Conservation (phyloP, 108 stramenopile genomes). For the Pelagomonas calceolata region DNA sequence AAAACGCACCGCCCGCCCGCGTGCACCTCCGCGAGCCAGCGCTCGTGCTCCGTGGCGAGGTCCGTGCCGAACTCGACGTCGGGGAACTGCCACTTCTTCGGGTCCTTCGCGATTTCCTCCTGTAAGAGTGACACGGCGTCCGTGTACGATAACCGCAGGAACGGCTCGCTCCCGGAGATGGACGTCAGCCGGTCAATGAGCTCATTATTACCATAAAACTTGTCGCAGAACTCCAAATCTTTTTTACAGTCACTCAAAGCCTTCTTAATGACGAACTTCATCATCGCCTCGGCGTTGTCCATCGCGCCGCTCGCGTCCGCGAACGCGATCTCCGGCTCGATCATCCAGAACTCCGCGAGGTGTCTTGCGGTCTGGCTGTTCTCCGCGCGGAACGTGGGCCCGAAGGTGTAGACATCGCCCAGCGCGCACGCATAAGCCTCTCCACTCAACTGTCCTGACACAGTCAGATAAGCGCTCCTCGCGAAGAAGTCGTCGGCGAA, state of each 20-base stretch:
- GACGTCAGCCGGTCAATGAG: conserved; percentile 58
- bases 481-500: conserved; percentile 86
- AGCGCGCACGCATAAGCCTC: conserved; percentile 93
- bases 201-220: conserved; percentile 76
- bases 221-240: conserved; percentile 79
- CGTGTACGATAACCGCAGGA: conserved; percentile 71
- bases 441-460: conserved; percentile 86
- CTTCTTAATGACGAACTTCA: conserved; percentile 69
- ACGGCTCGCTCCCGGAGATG: conserved; percentile 55
- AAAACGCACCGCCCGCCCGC: conserved; percentile 75
- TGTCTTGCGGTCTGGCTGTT: conserved; percentile 95
- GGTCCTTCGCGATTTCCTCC: conserved; percentile 89
- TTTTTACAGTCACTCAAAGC: conserved; percentile 64
- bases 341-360: conserved; percentile 91
- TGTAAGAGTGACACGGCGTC: conserved; percentile 78
- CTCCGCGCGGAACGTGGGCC: conserved; percentile 99
- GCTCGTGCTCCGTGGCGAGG: conserved; percentile 90
- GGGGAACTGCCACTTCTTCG: conserved; percentile 85
- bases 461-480: conserved; percentile 84
- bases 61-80: conserved; percentile 95
- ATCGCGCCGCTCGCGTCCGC: conserved; percentile 80
- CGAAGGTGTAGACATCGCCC: conserved; percentile 97
- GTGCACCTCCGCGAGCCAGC: conserved; percentile 88
- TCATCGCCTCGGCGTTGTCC: conserved; percentile 91
- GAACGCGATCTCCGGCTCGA: conserved; percentile 99